phyloP scores from a whole-genome alignment of 257 asterid species.

The Nicotiana sylvestris region DNA sequence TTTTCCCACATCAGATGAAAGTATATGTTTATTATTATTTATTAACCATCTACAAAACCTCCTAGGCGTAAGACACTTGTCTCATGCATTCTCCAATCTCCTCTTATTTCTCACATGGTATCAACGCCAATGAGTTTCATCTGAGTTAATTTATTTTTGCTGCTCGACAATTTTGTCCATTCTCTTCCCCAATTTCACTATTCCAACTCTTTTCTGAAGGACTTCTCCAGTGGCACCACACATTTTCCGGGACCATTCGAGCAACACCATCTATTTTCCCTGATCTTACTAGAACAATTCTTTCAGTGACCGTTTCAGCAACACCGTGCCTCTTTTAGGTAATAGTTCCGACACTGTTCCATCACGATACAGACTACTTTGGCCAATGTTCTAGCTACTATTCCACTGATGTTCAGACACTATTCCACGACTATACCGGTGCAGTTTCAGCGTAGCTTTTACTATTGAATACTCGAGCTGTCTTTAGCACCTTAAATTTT shows the following conservation, averaged over 20 bases:
- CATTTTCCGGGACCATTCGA: not conserved
- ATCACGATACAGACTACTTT: not conserved
- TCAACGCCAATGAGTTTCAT: not conserved
- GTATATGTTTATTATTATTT: not conserved
- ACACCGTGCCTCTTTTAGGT: not conserved
- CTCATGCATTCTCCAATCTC: not conserved
- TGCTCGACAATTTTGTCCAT: not conserved
- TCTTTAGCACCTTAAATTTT: not conserved
- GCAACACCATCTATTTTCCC: not conserved
- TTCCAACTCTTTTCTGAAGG: not conserved
- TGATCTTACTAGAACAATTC: not conserved
- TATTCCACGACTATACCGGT: not conserved
- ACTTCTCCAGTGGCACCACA: not conserved
- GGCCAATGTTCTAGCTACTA: conserved; percentile 6
- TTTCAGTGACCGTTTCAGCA: not conserved
- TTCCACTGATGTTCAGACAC: not conserved
- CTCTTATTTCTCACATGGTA: not conserved
- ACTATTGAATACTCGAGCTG: not conserved
- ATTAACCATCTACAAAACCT: not conserved
- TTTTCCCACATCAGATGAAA: not conserved
- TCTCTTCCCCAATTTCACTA: not conserved
- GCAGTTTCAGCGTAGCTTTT: not conserved
- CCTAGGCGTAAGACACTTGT: not conserved
- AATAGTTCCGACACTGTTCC: not conserved
- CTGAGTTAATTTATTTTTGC: not conserved